These are phyloP conservation scores for Cercospora sojina DNA, from an alignment of 2,329 filamentous ascomycete genomes.

Conservation along the genomic window DNA sequence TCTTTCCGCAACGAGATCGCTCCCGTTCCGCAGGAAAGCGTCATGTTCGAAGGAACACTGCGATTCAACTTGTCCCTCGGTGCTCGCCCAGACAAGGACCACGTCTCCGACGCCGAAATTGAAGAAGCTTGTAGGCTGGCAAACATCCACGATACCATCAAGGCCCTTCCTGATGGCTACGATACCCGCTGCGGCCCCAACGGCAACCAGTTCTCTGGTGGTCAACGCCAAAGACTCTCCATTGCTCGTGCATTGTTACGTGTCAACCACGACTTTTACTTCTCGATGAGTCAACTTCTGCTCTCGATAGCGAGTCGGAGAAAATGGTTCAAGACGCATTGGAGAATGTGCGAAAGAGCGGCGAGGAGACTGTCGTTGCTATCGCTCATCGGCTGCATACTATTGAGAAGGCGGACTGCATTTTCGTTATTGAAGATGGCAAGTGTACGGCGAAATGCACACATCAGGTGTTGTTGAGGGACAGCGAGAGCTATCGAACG, in stretches of 20 bases:
- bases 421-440: constrained; percentile 51
- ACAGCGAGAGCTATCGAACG: constrained; percentile 25
- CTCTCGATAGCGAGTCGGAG: constrained; percentile 46
- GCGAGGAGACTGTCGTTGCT: constrained; percentile 43
- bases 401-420: constrained; percentile 45
- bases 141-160: constrained; percentile 69
- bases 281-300: constrained; percentile 46
- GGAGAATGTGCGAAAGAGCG: constrained; percentile 35
- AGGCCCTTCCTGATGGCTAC: constrained; percentile 63
- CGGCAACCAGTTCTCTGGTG: constrained; percentile 45
- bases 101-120: constrained; percentile 60
- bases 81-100: constrained; percentile 52
- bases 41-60: constrained; percentile 49
- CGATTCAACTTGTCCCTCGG: constrained; percentile 42
- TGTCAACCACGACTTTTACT: constrained; percentile 44
- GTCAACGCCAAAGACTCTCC: constrained; percentile 45
- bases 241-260: constrained; percentile 47
- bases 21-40: constrained; percentile 51
- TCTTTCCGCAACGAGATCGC: constrained; percentile 46
- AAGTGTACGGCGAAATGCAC: constrained; percentile 50
- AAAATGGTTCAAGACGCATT: constrained; percentile 43
- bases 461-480: constrained; percentile 43
- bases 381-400: constrained; percentile 48
- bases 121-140: constrained; percentile 65
- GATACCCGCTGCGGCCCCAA: constrained; percentile 53